Percentiles rank a stretch among this genome's conserved stretches.
Evolutionary conservation across 768 basidiomycete genomes (phyloP).

Genomic region (button mushroom (Agaricus bisporus)): DNA sequence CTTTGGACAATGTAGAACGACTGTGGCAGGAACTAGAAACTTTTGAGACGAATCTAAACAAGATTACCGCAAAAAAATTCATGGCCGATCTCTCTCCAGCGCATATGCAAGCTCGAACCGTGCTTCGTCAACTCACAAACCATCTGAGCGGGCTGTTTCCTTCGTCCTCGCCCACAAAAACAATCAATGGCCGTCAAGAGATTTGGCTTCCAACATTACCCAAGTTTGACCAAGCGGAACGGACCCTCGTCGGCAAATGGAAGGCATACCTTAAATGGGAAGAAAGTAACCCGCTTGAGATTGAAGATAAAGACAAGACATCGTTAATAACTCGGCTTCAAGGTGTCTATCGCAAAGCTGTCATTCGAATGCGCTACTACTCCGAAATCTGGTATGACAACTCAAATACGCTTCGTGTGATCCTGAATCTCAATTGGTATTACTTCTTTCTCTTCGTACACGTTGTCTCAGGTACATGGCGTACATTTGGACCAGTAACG

Average conservation of each 20-base stretch:
- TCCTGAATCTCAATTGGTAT: conserved; percentile 1
- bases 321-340: conserved; percentile 66
- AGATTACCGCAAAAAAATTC: conserved; percentile 95
- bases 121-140: conserved; percentile 73
- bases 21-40: conserved; percentile 93
- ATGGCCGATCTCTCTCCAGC: conserved; percentile 87
- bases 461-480: conserved; percentile 76
- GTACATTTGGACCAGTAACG: conserved; percentile 69
- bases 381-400: conserved; percentile 82
- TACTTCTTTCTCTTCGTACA: conserved; percentile 1
- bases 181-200: conserved; percentile 24
- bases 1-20: conserved; percentile 86
- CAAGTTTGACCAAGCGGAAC: conserved; percentile 66
- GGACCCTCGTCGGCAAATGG: conserved; percentile 79
- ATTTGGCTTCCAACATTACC: conserved; percentile 67
- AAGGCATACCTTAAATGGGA: conserved; percentile 94
- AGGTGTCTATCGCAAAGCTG: conserved; percentile 82
- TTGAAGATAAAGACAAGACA: conserved; percentile 76
- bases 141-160: conserved; percentile 58
- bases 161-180: conserved; percentile 12
- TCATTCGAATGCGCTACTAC: conserved; percentile 90
- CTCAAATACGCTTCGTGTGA: neutral
- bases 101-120: conserved; percentile 92
- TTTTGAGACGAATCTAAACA: conserved; percentile 86
- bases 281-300: conserved; percentile 87